Percentiles rank a stretch among this genome's conserved stretches.
These are phyloP conservation scores for Chionographis japonica DNA, from an alignment of 106 monocot genomes.

Conservation along the genomic window DNA sequence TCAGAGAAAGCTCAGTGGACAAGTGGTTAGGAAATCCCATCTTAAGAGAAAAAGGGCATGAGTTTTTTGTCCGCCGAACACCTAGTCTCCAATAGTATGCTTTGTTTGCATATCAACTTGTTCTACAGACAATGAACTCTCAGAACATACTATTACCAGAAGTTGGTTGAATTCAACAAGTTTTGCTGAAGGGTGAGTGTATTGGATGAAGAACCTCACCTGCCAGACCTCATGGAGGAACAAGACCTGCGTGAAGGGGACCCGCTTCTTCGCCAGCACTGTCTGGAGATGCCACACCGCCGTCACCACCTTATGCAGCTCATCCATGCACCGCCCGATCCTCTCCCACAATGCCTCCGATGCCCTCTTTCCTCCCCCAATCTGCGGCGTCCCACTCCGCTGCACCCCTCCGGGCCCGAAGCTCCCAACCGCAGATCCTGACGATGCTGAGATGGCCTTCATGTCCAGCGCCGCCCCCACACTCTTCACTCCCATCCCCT, in stretches of 20 bases:
- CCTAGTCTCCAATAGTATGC: no score
- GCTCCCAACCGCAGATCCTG: conserved; percentile 7
- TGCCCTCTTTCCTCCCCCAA: conserved; percentile 74
- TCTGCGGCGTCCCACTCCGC: conserved; percentile 90
- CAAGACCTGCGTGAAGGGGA: conserved; percentile 85
- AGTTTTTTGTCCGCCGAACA: no score
- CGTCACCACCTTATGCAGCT: conserved; percentile 64
- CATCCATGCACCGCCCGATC: conserved; percentile 84
- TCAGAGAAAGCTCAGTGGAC: no score
- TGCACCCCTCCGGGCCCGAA: conserved; percentile 76
- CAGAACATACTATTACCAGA: no score
- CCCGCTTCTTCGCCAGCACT: conserved; percentile 79
- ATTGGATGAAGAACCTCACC: conserved; percentile 20
- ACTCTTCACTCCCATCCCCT: conserved; percentile 66
- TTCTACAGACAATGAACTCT: no score
- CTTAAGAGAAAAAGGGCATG: no score
- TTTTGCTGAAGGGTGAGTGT: no score
- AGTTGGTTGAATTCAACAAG: no score
- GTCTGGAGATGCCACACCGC: conserved; percentile 94
- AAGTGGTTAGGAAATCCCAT: no score
- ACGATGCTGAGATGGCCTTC: conserved; percentile 70
- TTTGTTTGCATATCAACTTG: no score
- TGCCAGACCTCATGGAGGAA: conserved; percentile 99
- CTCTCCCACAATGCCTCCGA: conserved; percentile 88
- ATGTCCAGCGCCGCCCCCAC: conserved; percentile 70